A percentile compares a stretch with the other conserved stretches of the same genome.
These are phyloP conservation scores for Sergeia podlipaevii DNA, from an alignment of 208 protist species.

Conservation along the genomic window DNA sequence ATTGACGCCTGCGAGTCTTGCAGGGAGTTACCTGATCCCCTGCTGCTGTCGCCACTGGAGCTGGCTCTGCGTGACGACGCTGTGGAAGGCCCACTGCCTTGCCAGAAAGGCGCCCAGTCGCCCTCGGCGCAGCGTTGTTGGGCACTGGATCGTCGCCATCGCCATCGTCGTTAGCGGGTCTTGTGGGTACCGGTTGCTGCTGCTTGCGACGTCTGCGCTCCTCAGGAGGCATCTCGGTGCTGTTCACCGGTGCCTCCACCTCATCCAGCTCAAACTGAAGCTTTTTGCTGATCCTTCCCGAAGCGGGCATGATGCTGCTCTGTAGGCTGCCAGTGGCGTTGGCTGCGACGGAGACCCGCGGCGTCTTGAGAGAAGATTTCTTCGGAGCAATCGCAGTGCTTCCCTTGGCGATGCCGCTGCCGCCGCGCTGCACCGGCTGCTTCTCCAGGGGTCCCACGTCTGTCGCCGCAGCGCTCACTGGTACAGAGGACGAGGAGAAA, in stretches of 20 bases:
- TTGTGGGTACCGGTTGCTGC: constrained; percentile 1
- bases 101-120: not conserved
- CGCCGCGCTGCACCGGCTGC: too few relatives aligned
- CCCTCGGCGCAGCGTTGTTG: not conserved
- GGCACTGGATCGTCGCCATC: not conserved
- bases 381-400: too few relatives aligned
- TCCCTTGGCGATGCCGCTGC: too few relatives aligned
- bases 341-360: not conserved
- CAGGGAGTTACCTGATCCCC: too few relatives aligned
- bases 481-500: too few relatives aligned
- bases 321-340: not conserved
- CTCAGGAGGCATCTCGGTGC: not conserved
- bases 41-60: too few relatives aligned
- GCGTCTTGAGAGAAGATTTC: not conserved
- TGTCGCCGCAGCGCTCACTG: too few relatives aligned
- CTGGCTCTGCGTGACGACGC: too few relatives aligned
- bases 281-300: constrained; percentile 14
- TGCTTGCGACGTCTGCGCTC: not conserved
- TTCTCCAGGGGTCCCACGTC: too few relatives aligned
- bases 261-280: constrained; percentile 10
- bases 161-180: not conserved
- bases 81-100: too few relatives aligned
- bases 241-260: not conserved
- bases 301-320: not conserved
- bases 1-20: too few relatives aligned